Percentiles rank a stretch among this genome's conserved stretches.
Conservation (phyloP, 495 filamentous ascomycete genomes). For the Neurospora sp. region DNA sequence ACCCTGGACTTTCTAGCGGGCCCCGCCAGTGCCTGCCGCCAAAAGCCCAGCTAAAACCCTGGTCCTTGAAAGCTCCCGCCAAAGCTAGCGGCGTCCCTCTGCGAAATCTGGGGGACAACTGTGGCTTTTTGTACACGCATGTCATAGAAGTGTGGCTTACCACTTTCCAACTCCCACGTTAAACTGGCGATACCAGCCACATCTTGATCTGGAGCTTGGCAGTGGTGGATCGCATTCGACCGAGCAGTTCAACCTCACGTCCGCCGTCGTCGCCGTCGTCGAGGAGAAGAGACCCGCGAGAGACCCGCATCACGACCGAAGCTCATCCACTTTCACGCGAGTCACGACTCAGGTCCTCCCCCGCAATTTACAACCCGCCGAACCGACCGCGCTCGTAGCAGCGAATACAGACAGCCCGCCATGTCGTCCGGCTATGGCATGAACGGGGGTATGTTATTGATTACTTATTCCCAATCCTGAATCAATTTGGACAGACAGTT, state of each 20-base stretch:
- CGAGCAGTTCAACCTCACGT: not conserved
- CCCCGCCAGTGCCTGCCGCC: not conserved
- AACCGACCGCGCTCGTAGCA: not conserved
- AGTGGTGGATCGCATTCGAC: not conserved
- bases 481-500: not conserved
- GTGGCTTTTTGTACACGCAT: not conserved
- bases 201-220: not conserved
- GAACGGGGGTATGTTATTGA: conserved; percentile 53
- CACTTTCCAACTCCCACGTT: not conserved
- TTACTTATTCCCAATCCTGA: not conserved
- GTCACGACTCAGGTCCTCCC: not conserved
- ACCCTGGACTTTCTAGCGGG: not conserved
- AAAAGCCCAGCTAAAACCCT: not conserved
- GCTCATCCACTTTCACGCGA: not conserved
- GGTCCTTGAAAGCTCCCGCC: not conserved
- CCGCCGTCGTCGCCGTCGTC: not conserved
- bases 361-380: not conserved
- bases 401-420: conserved; percentile 22
- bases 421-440: conserved; percentile 82
- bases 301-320: not conserved
- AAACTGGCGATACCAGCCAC: not conserved
- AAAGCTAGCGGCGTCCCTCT: not conserved
- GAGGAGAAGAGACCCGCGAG: not conserved
- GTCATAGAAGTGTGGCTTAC: not conserved
- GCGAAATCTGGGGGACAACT: not conserved